phyloP scores from a whole-genome alignment of 1,139 yeast species.

The Hemisphaericaspora lyxosophila region DNA sequence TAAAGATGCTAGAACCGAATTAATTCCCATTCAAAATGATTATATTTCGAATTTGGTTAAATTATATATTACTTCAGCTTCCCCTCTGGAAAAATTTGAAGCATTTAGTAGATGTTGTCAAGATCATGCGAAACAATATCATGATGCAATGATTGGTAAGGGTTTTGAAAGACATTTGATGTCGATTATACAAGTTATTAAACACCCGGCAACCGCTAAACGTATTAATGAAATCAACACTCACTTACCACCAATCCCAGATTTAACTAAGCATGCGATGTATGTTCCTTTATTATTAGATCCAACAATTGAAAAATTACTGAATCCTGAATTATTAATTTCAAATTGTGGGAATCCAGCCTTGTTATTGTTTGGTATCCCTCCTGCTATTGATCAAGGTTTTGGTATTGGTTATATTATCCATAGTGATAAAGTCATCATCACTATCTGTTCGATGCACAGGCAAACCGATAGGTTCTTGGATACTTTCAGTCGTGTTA shows the following conservation, averaged over 20 bases:
- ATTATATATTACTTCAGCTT: constrained; percentile 54
- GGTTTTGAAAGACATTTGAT: constrained; percentile 74
- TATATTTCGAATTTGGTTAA: constrained; percentile 56
- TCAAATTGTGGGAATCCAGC: constrained; percentile 81
- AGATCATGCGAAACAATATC: constrained; percentile 49
- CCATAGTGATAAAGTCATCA: constrained; percentile 56
- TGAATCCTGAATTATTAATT: constrained; percentile 43
- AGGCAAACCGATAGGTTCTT: constrained; percentile 71
- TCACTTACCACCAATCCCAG: constrained; percentile 28
- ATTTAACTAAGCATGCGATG: constrained; percentile 14
- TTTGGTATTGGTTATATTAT: constrained; percentile 77
- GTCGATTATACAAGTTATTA: constrained; percentile 52
- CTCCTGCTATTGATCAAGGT: constrained; percentile 74
- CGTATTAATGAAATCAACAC: constrained; percentile 45
- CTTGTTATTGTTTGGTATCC: constrained; percentile 67
- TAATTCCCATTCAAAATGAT: constrained; percentile 63
- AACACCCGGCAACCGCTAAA: constrained; percentile 30
- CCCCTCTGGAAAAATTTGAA: constrained; percentile 49
- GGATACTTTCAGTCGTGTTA: constrained; percentile 60
- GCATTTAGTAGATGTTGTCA: constrained; percentile 52
- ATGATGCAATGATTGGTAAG: constrained; percentile 55
- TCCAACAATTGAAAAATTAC: constrained; percentile 48
- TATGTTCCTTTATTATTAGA: constrained; percentile 58
- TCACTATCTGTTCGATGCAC: constrained; percentile 71
- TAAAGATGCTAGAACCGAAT: constrained; percentile 66